These are phyloP conservation scores for Ophiostoma sp. DNA, from an alignment of 2,329 filamentous ascomycete species.

Conservation along the genomic window DNA sequence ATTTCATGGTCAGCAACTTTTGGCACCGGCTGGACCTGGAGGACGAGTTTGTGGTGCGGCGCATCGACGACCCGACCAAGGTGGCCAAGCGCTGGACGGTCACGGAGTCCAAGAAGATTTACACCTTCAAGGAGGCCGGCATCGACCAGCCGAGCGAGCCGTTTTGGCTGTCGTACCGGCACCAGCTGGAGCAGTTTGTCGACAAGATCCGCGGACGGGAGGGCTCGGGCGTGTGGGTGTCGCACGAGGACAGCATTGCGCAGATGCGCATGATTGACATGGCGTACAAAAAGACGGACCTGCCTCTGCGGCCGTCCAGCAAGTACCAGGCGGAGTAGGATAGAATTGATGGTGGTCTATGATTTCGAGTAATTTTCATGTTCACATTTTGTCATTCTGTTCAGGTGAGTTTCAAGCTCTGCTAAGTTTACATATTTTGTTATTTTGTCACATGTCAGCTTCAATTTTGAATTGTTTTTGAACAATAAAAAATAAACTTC, in stretches of 20 bases:
- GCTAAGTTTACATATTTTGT: background rate
- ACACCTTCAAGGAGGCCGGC: conserved; percentile 40
- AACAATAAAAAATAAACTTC: background rate
- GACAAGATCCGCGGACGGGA: conserved; percentile 44
- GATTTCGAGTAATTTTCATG: background rate
- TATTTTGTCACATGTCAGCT: background rate
- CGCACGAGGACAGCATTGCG: conserved; percentile 44
- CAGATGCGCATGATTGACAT: conserved; percentile 51
- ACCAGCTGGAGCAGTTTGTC: conserved; percentile 52
- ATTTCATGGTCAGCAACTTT: conserved; percentile 35
- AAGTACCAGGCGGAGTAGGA: conserved; percentile 19
- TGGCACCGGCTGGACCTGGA: conserved; percentile 42
- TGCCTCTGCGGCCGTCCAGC: conserved; percentile 31
- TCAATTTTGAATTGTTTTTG: background rate
- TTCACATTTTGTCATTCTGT: background rate
- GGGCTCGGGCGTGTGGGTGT: conserved; percentile 43
- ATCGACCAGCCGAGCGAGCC: conserved; percentile 36
- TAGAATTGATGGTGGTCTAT: background rate
- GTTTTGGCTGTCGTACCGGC: conserved; percentile 47
- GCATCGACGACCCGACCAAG: conserved; percentile 30
- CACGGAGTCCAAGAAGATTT: conserved; percentile 38
- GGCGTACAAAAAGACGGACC: conserved; percentile 44
- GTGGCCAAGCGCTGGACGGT: conserved; percentile 24
- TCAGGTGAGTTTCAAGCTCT: background rate
- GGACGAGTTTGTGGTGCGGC: conserved; percentile 39